Conservation (phyloP, 2,329 filamentous ascomycete genomes). For the Monosporascus ibericus region DNA sequence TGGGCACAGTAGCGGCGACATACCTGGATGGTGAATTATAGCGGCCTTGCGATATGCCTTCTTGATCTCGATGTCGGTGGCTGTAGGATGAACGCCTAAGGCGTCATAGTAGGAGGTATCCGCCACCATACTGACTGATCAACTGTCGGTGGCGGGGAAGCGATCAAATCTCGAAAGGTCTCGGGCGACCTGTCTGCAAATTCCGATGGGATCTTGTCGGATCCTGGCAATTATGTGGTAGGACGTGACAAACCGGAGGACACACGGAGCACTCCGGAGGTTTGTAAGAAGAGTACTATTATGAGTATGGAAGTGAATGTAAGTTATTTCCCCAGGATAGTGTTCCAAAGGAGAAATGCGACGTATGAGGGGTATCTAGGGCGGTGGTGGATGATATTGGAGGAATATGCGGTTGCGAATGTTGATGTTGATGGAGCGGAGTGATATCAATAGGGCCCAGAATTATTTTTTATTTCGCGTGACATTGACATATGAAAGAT, state of each 20-base stretch:
- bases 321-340: too few species aligned
- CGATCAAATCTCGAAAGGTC: background rate
- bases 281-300: too few species aligned
- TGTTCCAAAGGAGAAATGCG: too few species aligned
- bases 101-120: slow-evolving; percentile 87
- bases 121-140: slow-evolving; percentile 60
- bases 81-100: slow-evolving; percentile 76
- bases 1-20: slow-evolving; percentile 14
- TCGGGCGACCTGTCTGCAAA: too few species aligned
- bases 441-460: background rate
- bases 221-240: too few species aligned
- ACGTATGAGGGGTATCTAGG: background rate
- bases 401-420: background rate
- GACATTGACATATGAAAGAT: background rate
- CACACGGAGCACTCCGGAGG: too few species aligned
- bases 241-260: too few species aligned
- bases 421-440: background rate
- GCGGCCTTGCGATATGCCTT: slow-evolving; percentile 94
- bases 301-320: too few species aligned
- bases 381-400: background rate
- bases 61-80: slow-evolving; percentile 89
- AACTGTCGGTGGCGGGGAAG: slow-evolving; percentile 1
- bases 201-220: too few species aligned
- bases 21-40: slow-evolving; percentile 86
- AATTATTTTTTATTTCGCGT: background rate